A percentile compares a stretch with the other conserved stretches of the same genome.
Evolutionary conservation across 805 yeast genomes (phyloP).

Genomic region (Wickerhamomyces ciferrii): DNA sequence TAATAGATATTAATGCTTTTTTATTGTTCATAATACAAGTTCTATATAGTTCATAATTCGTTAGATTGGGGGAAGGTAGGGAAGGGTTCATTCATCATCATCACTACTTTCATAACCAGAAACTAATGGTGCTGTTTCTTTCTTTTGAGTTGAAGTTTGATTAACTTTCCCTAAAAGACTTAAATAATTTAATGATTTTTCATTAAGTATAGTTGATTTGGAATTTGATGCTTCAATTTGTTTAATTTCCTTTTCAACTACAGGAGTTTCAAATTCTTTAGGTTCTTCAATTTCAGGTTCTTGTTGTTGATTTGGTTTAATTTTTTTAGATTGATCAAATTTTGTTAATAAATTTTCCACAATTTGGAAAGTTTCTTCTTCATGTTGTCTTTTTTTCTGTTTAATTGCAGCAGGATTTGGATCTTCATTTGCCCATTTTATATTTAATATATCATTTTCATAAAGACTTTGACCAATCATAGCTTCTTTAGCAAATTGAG

Average conservation of each 20-base stretch:
- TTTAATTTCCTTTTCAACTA: slow-evolving; percentile 12
- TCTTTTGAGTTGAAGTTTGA: background rate
- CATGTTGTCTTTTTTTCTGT: slow-evolving; percentile 34
- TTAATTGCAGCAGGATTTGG: slow-evolving; percentile 63
- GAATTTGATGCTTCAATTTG: slow-evolving; percentile 12
- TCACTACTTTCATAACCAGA: slow-evolving; percentile 4
- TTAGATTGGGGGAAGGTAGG: background rate
- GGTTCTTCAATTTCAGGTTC: slow-evolving; percentile 18
- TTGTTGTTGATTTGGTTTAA: slow-evolving; percentile 4
- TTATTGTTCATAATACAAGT: background rate
- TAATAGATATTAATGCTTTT: too few species aligned
- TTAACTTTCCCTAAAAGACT: slow-evolving; percentile 5
- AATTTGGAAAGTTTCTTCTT: slow-evolving; percentile 25
- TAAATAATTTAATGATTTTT: slow-evolving; percentile 4
- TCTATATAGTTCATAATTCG: background rate
- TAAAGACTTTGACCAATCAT: slow-evolving; percentile 79
- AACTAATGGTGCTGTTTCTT: background rate
- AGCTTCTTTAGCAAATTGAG: slow-evolving; percentile 95
- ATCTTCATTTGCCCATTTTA: slow-evolving; percentile 89
- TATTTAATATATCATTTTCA: slow-evolving; percentile 58
- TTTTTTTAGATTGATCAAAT: slow-evolving; percentile 21
- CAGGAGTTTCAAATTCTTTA: slow-evolving; percentile 21
- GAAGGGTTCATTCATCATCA: slow-evolving; percentile 1
- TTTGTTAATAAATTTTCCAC: slow-evolving; percentile 38
- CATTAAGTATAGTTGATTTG: background rate